These are phyloP conservation scores for Talaromyces sp. DNA, from an alignment of 2,329 filamentous ascomycete genomes.

Conservation along the genomic window DNA sequence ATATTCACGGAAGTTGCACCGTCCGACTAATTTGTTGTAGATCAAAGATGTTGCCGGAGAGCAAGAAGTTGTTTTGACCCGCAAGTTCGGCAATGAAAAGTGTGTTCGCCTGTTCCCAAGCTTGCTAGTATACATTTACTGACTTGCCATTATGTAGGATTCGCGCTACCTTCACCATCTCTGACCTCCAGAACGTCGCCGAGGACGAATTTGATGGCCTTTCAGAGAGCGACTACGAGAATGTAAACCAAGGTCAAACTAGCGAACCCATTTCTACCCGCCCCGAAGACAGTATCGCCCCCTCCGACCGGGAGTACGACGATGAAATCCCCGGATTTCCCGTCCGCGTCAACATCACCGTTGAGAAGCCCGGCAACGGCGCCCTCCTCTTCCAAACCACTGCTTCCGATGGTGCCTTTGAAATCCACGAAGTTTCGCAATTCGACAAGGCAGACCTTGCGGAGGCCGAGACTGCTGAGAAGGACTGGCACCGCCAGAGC, in stretches of 20 bases:
- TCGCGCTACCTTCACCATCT: constrained; percentile 77
- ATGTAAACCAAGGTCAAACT: constrained; percentile 54
- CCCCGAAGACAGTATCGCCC: constrained; percentile 55
- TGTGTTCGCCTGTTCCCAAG: constrained; percentile 45
- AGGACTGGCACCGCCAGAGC: constrained; percentile 69
- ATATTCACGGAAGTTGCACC: not conserved
- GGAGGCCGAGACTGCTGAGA: constrained; percentile 69
- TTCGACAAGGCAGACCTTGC: constrained; percentile 75
- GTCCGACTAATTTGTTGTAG: constrained; percentile 27
- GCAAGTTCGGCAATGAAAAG: constrained; percentile 84
- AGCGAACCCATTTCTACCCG: constrained; percentile 49
- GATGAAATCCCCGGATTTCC: constrained; percentile 63
- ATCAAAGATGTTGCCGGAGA: constrained; percentile 73
- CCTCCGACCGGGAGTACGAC: constrained; percentile 57
- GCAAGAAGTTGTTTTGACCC: constrained; percentile 81
- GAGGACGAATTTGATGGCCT: constrained; percentile 58
- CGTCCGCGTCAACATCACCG: constrained; percentile 75
- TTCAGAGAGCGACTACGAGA: constrained; percentile 56
- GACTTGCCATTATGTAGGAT: constrained; percentile 50
- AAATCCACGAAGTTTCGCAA: constrained; percentile 88
- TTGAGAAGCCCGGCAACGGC: constrained; percentile 83
- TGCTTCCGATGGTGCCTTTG: constrained; percentile 78
- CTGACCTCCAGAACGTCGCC: constrained; percentile 69
- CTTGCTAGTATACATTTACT: not conserved
- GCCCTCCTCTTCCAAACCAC: constrained; percentile 82